Percentiles rank a stretch among this genome's conserved stretches.
Evolutionary conservation across 495 filamentous ascomycete genomes (phyloP).

Genomic region (Choiromyces venosus): DNA sequence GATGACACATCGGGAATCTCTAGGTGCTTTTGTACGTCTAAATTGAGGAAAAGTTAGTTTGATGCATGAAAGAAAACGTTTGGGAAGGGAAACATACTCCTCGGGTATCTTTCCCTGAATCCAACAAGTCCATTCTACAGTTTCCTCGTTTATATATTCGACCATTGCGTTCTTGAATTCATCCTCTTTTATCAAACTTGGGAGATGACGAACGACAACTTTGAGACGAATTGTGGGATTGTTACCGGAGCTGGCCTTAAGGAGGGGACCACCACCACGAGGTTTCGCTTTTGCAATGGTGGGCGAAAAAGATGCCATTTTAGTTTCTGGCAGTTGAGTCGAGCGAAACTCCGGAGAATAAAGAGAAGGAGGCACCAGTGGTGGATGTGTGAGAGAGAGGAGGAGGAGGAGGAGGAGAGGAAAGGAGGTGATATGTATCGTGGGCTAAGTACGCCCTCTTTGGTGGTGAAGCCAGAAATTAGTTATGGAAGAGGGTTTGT

Average conservation of each 20-base stretch:
- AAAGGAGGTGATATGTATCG: neutral
- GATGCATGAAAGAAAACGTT: neutral
- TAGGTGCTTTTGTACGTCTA: conserved; percentile 25
- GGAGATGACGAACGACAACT: conserved; percentile 75
- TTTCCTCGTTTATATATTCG: conserved; percentile 69
- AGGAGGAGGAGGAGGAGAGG: too few species aligned
- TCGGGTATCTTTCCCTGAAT: conserved; percentile 78
- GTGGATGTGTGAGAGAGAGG: neutral
- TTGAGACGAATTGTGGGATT: conserved; percentile 65
- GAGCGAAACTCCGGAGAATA: neutral
- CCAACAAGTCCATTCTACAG: conserved; percentile 75
- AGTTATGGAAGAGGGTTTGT: neutral
- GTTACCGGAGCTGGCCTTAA: conserved; percentile 54
- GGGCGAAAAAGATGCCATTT: conserved; percentile 12
- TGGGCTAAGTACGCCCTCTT: neutral
- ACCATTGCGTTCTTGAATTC: conserved; percentile 72
- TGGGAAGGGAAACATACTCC: conserved; percentile 56
- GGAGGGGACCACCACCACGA: conserved; percentile 42
- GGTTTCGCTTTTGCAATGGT: conserved; percentile 33
- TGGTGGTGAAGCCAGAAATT: neutral
- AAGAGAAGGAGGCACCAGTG: neutral
- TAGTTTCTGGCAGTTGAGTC: conserved; percentile 11
- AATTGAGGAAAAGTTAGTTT: conserved; percentile 11
- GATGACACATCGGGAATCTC: conserved; percentile 24
- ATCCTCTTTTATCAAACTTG: conserved; percentile 72